Conservation (phyloP, 495 filamentous ascomycete species). For the Ramalina intermedia region DNA sequence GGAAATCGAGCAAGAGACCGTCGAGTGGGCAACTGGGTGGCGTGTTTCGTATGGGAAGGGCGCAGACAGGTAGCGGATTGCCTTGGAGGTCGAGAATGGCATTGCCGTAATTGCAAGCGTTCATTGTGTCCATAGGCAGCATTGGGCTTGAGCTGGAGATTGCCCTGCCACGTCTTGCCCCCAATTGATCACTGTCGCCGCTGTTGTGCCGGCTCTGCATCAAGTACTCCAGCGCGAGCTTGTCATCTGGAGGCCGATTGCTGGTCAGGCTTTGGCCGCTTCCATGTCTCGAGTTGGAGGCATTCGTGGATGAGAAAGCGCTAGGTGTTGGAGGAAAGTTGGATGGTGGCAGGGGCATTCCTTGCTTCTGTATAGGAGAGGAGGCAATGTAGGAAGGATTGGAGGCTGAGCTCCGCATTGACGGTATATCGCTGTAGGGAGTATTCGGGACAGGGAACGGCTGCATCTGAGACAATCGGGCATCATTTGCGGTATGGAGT, state of each 20-base stretch:
- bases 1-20: slow-evolving; percentile 59
- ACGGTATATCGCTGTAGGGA: background rate
- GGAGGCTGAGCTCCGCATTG: background rate
- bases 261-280: slow-evolving; percentile 31
- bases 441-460: background rate
- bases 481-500: background rate
- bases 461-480: background rate
- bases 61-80: slow-evolving; percentile 17
- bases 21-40: slow-evolving; percentile 60
- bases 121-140: slow-evolving; percentile 8
- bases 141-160: background rate
- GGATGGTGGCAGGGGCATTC: slow-evolving; percentile 3
- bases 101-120: background rate
- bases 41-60: slow-evolving; percentile 42
- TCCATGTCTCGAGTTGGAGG: slow-evolving; percentile 33
- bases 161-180: background rate
- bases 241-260: slow-evolving; percentile 34
- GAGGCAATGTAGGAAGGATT: slow-evolving; percentile 4
- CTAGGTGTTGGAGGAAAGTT: slow-evolving; percentile 2
- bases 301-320: slow-evolving; percentile 4
- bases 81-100: slow-evolving; percentile 1
- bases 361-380: slow-evolving; percentile 6
- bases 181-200: background rate
- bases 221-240: slow-evolving; percentile 54
- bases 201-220: slow-evolving; percentile 27